Conservation (phyloP, 257 asterid genomes). For the Solanum rostratum region DNA sequence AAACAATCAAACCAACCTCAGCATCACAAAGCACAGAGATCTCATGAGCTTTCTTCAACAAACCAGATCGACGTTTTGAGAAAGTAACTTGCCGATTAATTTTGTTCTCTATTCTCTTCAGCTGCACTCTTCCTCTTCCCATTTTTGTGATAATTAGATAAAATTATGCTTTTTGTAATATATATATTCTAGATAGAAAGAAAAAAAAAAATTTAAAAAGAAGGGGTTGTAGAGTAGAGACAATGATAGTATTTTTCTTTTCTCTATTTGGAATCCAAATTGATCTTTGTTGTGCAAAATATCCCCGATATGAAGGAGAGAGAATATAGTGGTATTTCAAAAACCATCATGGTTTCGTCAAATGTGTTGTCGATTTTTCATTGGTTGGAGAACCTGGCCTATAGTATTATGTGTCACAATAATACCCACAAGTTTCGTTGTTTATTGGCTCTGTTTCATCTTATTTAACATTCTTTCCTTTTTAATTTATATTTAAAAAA, state of each 20-base stretch:
- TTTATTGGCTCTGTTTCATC: no score
- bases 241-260: background rate
- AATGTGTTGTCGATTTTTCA: constrained; percentile 50
- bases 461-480: no score
- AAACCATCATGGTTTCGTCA: constrained; percentile 40
- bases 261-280: background rate
- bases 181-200: background rate
- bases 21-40: constrained; percentile 85
- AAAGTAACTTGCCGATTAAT: constrained; percentile 78
- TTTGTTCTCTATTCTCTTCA: constrained; percentile 85
- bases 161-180: background rate
- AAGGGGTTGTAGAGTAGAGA: background rate
- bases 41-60: constrained; percentile 72
- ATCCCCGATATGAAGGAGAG: constrained; percentile 1
- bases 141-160: constrained; percentile 3
- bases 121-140: constrained; percentile 83
- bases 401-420: background rate
- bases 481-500: no score
- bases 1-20: constrained; percentile 67
- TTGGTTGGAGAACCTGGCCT: constrained; percentile 20
- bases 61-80: constrained; percentile 64
- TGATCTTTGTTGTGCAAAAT: background rate
- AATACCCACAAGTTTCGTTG: background rate
- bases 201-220: background rate
- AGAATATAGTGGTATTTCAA: background rate